Conservation (phyloP, 371 early-diverging fungal genomes). For the Saksenaea oblongispora region DNA sequence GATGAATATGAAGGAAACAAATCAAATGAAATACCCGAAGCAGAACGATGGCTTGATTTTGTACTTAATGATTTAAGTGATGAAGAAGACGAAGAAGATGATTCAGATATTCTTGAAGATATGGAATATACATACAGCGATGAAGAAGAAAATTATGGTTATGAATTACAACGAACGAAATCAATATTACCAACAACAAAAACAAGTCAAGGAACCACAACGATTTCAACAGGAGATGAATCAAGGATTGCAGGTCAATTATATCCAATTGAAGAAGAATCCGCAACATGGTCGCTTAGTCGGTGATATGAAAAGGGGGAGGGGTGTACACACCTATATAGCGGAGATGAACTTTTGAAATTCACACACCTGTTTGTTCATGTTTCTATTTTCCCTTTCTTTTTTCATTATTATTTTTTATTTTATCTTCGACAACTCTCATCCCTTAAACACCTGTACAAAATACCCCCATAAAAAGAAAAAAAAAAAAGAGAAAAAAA, state of each 20-base stretch:
- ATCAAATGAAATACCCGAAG: background rate
- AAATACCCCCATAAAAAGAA: too few relatives aligned
- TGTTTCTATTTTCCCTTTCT: slow-evolving; percentile 2
- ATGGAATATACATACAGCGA: background rate
- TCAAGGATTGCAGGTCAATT: background rate
- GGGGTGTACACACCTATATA: background rate
- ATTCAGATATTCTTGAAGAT: background rate
- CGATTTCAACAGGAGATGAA: background rate
- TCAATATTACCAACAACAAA: background rate
- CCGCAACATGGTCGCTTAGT: background rate
- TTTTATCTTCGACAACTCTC: background rate
- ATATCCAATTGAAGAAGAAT: background rate
- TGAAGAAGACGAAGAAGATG: background rate
- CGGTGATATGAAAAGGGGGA: background rate
- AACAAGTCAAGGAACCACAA: background rate
- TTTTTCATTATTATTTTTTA: background rate
- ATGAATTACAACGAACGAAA: background rate
- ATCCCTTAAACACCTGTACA: background rate
- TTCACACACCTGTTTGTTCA: slow-evolving; percentile 1
- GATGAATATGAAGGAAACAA: slow-evolving; percentile 29
- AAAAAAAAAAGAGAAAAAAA: too few relatives aligned
- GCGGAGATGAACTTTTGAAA: slow-evolving; percentile 5
- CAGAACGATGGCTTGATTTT: slow-evolving; percentile 3
- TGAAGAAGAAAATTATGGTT: background rate
- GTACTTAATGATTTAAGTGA: background rate